These are phyloP conservation scores for Hygrophila difformis DNA, from an alignment of 257 asterid species.

Conservation along the genomic window DNA sequence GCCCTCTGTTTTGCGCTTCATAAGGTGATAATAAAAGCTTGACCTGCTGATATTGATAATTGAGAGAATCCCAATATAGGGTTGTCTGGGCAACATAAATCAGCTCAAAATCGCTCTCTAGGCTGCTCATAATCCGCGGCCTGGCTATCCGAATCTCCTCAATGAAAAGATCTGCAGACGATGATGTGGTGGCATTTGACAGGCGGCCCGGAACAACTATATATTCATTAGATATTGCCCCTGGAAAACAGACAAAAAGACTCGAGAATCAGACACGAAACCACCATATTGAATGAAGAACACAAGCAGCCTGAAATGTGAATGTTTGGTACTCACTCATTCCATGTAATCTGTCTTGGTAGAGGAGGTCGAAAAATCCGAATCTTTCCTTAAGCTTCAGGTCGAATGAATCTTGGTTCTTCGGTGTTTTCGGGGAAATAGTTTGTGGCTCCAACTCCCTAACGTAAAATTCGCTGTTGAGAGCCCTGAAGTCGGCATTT, in stretches of 20 bases:
- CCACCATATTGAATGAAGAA: neutral
- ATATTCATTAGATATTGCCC: constrained; percentile 22
- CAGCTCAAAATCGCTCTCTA: constrained; percentile 54
- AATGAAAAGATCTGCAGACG: constrained; percentile 4
- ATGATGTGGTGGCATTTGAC: neutral
- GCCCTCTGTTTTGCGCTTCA: constrained; percentile 8
- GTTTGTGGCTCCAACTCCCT: constrained; percentile 5
- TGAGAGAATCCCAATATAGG: constrained; percentile 58
- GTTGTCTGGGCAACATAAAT: constrained; percentile 49
- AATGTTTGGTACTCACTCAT: constrained; percentile 26
- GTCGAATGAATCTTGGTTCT: constrained; percentile 28
- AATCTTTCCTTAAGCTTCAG: constrained; percentile 32
- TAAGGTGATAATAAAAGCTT: constrained; percentile 24
- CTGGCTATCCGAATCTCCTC: constrained; percentile 23
- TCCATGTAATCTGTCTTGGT: constrained; percentile 40
- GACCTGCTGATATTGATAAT: constrained; percentile 37
- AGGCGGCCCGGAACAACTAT: neutral
- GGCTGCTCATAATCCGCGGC: constrained; percentile 27
- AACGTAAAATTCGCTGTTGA: neutral
- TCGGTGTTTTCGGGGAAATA: neutral
- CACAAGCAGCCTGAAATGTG: neutral
- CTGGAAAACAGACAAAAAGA: constrained; percentile 17
- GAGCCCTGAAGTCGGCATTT: too few relatives aligned
- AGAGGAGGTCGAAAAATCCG: constrained; percentile 49
- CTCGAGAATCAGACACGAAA: neutral